Evolutionary conservation across 2,329 filamentous ascomycete genomes (phyloP), one percentile per base, ranked within the genome.

Genomic region (Exophiala oligosperma): DNA sequence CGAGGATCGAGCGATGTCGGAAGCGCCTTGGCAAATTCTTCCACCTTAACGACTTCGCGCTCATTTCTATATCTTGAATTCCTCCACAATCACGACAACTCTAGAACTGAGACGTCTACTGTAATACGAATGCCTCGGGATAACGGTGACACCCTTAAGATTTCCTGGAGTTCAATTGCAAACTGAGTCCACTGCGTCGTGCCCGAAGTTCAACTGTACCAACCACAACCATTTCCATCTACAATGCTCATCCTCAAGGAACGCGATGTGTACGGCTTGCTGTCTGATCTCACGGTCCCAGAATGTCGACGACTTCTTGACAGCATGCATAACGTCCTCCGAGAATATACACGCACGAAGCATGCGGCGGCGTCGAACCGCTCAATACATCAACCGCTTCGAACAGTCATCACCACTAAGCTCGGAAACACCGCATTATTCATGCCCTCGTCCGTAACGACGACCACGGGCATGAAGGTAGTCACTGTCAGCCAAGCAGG

Each of bases 381-480:
- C 46, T 57, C 66, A 7, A 72, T 77, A 26, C 74, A 78, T 54
- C 77, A 79, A 59, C 77, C 77, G 1, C 70, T 77, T 6, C 73
- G 77, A 49, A 72, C 71, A 32, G 64, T 70, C 9, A 74, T 79
- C 52, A 67, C 66, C 32, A 78, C 76, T 7, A 73, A 68, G 41
- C 66, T 69, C 5, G 64, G 72, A 4, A 74, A 77, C 29, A 87
- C 84, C 17, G 90, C 86, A 1, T 74, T 91, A 23, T 91, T 91
- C 69, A 91, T 91, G 86, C 89, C 89, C 0, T 87, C 87, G 1
- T 84, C 81, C 24, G 85, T 85, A 58, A 82, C 83, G 0, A 71
- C 75, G 6, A 84, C 83, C 28, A 86, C 89, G 62, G 87, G 84
- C 2, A 82, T 91, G 67, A 92, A 92, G 76, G 86, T 90, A 24